Evolutionary conservation across 1,284 basidiomycete species (phyloP).

Genomic region (Coriolopsis trogii): DNA sequence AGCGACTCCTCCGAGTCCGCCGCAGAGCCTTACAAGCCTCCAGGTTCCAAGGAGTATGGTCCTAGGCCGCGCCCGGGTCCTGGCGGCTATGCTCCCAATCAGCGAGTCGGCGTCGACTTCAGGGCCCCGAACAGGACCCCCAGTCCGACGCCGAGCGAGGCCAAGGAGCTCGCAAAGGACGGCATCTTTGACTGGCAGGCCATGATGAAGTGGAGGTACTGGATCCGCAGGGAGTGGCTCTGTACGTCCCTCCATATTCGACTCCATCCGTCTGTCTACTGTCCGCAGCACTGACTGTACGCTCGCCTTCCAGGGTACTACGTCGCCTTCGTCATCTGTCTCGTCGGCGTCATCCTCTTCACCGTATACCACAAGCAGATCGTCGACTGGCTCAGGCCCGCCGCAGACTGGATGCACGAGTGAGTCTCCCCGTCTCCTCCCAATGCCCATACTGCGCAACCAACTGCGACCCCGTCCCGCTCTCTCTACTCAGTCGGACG

Average conservation of each 20-base stretch:
- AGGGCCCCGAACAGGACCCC: slow-evolving; percentile 39
- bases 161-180: slow-evolving; percentile 36
- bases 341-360: slow-evolving; percentile 52
- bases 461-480: too few relatives aligned
- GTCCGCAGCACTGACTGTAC: neutral
- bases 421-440: slow-evolving; percentile 30
- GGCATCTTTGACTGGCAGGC: slow-evolving; percentile 49
- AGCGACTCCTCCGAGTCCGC: slow-evolving; percentile 15
- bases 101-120: slow-evolving; percentile 23
- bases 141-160: slow-evolving; percentile 45
- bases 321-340: slow-evolving; percentile 31
- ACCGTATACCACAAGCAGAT: slow-evolving; percentile 60
- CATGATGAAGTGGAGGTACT: slow-evolving; percentile 46
- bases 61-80: neutral
- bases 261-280: neutral
- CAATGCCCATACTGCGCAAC: neutral
- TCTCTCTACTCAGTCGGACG: neutral
- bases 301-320: slow-evolving; percentile 16
- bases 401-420: slow-evolving; percentile 52
- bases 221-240: slow-evolving; percentile 52
- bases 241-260: slow-evolving; percentile 40
- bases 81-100: too few relatives aligned
- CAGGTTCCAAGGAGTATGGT: slow-evolving; percentile 9
- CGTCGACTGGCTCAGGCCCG: slow-evolving; percentile 58
- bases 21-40: slow-evolving; percentile 12